Conservation (phyloP, 495 filamentous ascomycete genomes). For the Mytilinidion resinicola region DNA sequence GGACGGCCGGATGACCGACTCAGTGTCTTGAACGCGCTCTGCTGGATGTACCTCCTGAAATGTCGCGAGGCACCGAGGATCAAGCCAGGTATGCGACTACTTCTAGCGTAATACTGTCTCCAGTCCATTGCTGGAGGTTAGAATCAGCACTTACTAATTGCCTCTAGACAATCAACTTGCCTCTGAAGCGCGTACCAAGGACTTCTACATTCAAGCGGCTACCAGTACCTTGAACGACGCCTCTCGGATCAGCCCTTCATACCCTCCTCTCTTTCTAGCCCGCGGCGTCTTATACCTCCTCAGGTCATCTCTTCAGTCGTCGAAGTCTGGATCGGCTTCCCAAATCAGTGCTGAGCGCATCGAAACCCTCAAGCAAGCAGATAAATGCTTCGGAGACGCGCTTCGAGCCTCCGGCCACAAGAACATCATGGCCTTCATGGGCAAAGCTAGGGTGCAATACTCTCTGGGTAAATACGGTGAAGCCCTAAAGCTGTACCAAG, state of each 20-base stretch:
- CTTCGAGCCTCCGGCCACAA: slow-evolving; percentile 71
- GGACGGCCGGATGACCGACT: slow-evolving; percentile 77
- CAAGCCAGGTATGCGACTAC: slow-evolving; percentile 28
- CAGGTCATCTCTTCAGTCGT: slow-evolving; percentile 75
- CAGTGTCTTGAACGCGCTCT: slow-evolving; percentile 72
- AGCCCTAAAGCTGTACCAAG: slow-evolving; percentile 77
- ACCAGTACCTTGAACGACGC: slow-evolving; percentile 89
- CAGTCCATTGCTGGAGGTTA: too few relatives aligned
- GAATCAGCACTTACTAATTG: slow-evolving; percentile 1
- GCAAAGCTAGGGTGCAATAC: slow-evolving; percentile 76
- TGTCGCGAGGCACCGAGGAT: slow-evolving; percentile 79
- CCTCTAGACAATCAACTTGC: slow-evolving; percentile 38
- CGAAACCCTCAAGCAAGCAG: slow-evolving; percentile 70
- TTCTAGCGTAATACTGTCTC: too few relatives aligned
- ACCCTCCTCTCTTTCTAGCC: slow-evolving; percentile 82
- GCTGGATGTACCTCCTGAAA: slow-evolving; percentile 90
- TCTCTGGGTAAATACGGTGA: slow-evolving; percentile 77
- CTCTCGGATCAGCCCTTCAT: slow-evolving; percentile 84
- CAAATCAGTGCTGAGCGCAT: slow-evolving; percentile 67
- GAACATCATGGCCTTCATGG: slow-evolving; percentile 86
- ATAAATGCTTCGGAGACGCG: slow-evolving; percentile 91
- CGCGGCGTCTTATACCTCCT: slow-evolving; percentile 84
- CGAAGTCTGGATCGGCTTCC: slow-evolving; percentile 55
- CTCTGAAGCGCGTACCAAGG: slow-evolving; percentile 79
- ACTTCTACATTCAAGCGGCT: slow-evolving; percentile 83